Base-by-base conservation (phyloP, 2,329 filamentous ascomycete genomes). In the Graphilbum fragrans region DNA sequence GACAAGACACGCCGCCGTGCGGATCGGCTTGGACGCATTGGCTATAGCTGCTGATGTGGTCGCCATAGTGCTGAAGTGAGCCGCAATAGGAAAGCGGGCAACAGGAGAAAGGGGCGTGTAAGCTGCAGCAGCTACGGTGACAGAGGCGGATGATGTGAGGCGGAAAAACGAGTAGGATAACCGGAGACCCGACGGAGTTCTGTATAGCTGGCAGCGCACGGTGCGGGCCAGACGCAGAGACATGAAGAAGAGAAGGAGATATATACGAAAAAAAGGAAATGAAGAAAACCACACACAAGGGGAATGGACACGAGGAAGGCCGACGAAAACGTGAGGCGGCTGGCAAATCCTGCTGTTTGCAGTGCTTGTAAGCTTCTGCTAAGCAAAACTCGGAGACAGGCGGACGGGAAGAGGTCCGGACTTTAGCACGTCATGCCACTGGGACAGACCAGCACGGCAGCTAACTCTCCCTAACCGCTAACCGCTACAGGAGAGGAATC, bases 1-100 rank as follows among this genome's bases (percentile, higher is more conserved):
- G 45, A 98, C 87, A 49, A 96, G 64, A 60, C 86, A 94, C 43
- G 83, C 90, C 11, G 90, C 92, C 37, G 88, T 95, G 56, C 86
- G 80, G 51, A 96, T 93, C 45, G 73, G 78, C 55, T 52, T 52
- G 50, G 41, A 35, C 9, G 38, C 39, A 20, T 50, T 48, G 36
- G 34, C 41, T 3, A 27, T 35, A 20, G 41, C 41, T 18, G 38
- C 35, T 14, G 47, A 40, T 5, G 37, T 31, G 5, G 46, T 43
- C 22, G 45, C 27, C 32, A 32, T 32, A 20, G 37, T 39, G 17
- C 40, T 31, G 10, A 29, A 31, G 14, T 16, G 29, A 14, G 29
- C 29, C n/a, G 29, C 5, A 14, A 16, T 5, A 5, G 29, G 29
- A 16, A 7, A 12, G 8, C 25, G 25, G 25, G 25, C 12, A 12